Base-by-base conservation (phyloP, 257 asterid species). In the Solanum pimpinellifolium region DNA sequence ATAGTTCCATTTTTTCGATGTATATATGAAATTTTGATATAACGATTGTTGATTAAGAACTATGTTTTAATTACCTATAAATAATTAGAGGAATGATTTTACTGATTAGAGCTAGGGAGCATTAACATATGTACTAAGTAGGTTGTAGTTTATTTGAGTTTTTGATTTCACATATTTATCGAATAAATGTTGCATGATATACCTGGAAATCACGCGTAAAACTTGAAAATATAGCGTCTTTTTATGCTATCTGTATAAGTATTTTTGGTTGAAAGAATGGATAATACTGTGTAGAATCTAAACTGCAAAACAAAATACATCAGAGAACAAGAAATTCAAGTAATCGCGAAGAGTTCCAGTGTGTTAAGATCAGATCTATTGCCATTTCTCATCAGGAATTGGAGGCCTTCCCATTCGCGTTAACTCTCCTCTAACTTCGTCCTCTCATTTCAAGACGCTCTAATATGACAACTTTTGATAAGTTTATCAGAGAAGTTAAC, bases 391-490 rank as follows among this genome's bases (percentile, higher is more conserved):
- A 81, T 27, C 59, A 89, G 59, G 89, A 87, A 60, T 62, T 88
- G 88, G 83, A 77, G 85, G 88, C 83, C 85, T 88, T 69, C 52
- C 69, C 41, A 42, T 87, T 42, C 87, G 86, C 15, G 12, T 81
- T 20, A 89, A 70, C 92, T 81, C 90, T 88, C 88, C 88, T 88
- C 85, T 42, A 88, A 77, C 90, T 85, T 78, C 81, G 91, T 18
- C 75, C 86, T 87, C 90, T 74, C 85, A 33, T 31, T 91, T 94
- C 95, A 95, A 13, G 92, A 88, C 60, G 96, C 95, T 90, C 93
- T 91, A 80, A 97, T 93, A 91, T 93, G 94, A 90, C 99, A 97
- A 69, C 95, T 86, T 92, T 91, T 94, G 89, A 95, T 94, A 92
- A 94, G 93, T 91, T 91, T 94, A 86, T 97, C 96, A 4, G 98